phyloP scores from a whole-genome alignment of 495 filamentous ascomycete genomes.

The Aspergillus saccharolyticus region DNA sequence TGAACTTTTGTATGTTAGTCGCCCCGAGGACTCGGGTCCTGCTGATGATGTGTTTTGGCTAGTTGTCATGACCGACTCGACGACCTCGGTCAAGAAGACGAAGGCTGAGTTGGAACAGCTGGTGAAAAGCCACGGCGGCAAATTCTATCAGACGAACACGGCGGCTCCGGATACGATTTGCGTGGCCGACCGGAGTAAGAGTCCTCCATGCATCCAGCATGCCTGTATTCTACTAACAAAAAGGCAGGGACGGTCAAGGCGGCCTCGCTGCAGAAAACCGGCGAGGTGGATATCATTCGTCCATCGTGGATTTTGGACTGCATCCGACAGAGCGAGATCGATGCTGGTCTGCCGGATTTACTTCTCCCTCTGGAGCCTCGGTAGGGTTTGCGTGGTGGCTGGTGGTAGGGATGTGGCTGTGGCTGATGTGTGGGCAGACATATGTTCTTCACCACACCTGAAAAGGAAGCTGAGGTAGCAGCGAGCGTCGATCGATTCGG shows the following conservation, averaged over 20 bases:
- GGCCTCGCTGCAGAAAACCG: slow-evolving; percentile 69
- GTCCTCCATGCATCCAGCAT: background rate
- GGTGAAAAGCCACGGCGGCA: slow-evolving; percentile 84
- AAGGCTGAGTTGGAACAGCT: slow-evolving; percentile 82
- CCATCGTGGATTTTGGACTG: slow-evolving; percentile 86
- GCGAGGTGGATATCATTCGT: slow-evolving; percentile 63
- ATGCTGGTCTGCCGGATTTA: slow-evolving; percentile 50
- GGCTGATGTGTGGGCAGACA: slow-evolving; percentile 34
- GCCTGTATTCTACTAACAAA: slow-evolving; percentile 12
- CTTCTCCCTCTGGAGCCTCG: slow-evolving; percentile 67
- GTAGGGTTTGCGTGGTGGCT: slow-evolving; percentile 30
- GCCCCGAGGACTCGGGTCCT: background rate
- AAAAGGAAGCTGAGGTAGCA: slow-evolving; percentile 39
- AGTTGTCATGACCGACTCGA: slow-evolving; percentile 60
- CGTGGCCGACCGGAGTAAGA: slow-evolving; percentile 69
- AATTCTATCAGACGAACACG: slow-evolving; percentile 66
- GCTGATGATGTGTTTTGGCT: background rate
- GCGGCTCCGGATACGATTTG: slow-evolving; percentile 57
- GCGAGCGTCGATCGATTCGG: slow-evolving; percentile 66
- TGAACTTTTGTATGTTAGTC: slow-evolving; percentile 65
- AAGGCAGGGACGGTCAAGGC: slow-evolving; percentile 76
- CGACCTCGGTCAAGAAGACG: slow-evolving; percentile 55
- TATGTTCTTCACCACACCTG: slow-evolving; percentile 50
- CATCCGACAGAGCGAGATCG: slow-evolving; percentile 59
- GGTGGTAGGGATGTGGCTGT: background rate